Evolutionary conservation across 2,329 filamentous ascomycete genomes (phyloP).

Genomic region (Beauveria bassiana): DNA sequence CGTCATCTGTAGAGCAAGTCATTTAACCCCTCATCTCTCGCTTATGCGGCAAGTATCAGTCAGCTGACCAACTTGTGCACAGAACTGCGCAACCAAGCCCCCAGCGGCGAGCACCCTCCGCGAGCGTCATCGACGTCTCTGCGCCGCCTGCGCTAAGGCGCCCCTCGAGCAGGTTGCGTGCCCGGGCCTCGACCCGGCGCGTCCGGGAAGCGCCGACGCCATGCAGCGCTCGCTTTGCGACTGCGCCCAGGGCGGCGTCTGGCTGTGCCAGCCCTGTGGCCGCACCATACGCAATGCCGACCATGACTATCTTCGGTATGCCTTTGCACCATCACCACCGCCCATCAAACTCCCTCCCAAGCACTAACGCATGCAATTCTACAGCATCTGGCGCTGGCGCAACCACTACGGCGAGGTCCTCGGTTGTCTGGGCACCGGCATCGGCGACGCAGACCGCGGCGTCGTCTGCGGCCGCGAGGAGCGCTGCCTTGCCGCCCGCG

Average conservation of each 20-base stretch:
- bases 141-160: constrained; percentile 63
- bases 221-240: constrained; percentile 50
- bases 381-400: constrained; percentile 80
- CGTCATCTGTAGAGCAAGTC: constrained; percentile 71
- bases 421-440: constrained; percentile 73
- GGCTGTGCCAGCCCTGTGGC: constrained; percentile 82
- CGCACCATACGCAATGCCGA: constrained; percentile 57
- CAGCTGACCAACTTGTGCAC: neutral
- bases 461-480: constrained; percentile 77
- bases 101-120: constrained; percentile 60
- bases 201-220: constrained; percentile 43
- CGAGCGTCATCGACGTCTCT: constrained; percentile 74
- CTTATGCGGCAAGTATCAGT: too few species aligned
- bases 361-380: neutral
- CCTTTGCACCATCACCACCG: neutral
- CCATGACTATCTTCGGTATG: constrained; percentile 50
- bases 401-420: constrained; percentile 76
- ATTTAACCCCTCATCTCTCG: too few species aligned
- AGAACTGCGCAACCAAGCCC: constrained; percentile 89
- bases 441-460: constrained; percentile 80
- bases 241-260: constrained; percentile 54
- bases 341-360: too few species aligned
- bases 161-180: constrained; percentile 53
- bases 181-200: constrained; percentile 34
- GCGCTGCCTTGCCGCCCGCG: constrained; percentile 67